These are phyloP conservation scores for Candida pseudocylindracea DNA, from an alignment of 1,139 yeast genomes.

Conservation along the genomic window DNA sequence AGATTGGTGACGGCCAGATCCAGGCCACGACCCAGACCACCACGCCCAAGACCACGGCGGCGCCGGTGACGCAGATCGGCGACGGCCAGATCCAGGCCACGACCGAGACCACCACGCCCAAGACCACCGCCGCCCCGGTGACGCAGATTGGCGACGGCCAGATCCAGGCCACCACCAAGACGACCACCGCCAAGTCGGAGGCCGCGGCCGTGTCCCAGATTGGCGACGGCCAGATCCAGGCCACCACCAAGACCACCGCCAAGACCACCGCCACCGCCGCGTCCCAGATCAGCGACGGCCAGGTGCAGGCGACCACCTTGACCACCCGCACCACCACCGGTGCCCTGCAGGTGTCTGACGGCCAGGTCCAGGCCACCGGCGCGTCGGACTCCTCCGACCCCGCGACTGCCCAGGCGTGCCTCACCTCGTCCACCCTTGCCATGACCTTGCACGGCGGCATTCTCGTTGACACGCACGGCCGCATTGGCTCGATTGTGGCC, in stretches of 20 bases:
- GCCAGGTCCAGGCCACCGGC: not conserved
- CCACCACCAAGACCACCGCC: slow-evolving; percentile 3
- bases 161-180: slow-evolving; percentile 8
- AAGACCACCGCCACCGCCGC: slow-evolving; percentile 1
- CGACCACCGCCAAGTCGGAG: not conserved
- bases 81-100: slow-evolving; percentile 2
- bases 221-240: slow-evolving; percentile 28
- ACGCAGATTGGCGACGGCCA: slow-evolving; percentile 21
- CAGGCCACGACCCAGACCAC: slow-evolving; percentile 3
- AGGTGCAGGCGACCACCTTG: slow-evolving; percentile 8
- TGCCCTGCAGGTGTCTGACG: not conserved
- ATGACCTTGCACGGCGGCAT: not conserved
- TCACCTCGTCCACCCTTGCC: not conserved
- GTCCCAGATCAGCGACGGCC: slow-evolving; percentile 11
- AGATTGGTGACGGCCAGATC: slow-evolving; percentile 2
- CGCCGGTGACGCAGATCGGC: slow-evolving; percentile 2
- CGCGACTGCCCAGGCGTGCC: not conserved
- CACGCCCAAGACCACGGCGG: not conserved
- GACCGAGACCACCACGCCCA: slow-evolving; percentile 1
- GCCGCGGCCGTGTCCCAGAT: slow-evolving; percentile 11
- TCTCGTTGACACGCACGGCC: slow-evolving; percentile 1
- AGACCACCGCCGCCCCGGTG: slow-evolving; percentile 12
- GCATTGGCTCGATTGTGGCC: slow-evolving; percentile 1
- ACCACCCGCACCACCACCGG: slow-evolving; percentile 1
- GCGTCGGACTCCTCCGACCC: no score